These are phyloP conservation scores for Exophiala lecanii-corni DNA, from an alignment of 2,329 filamentous ascomycete species.

Conservation along the genomic window DNA sequence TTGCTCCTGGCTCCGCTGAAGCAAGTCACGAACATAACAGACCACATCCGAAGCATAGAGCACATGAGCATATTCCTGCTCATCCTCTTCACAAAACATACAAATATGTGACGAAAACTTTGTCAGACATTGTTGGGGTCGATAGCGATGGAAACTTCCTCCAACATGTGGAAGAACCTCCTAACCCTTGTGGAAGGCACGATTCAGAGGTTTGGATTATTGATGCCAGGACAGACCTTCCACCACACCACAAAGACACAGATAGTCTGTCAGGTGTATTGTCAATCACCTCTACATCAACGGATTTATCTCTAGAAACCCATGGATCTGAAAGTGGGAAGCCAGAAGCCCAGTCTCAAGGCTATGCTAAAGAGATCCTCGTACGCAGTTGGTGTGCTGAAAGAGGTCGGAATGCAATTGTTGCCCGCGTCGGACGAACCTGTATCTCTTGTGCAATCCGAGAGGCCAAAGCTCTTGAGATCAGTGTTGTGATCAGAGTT, in stretches of 20 bases:
- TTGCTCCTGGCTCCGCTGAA: slow-evolving; percentile 9
- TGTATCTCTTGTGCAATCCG: slow-evolving; percentile 38
- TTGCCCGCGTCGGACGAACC: slow-evolving; percentile 35
- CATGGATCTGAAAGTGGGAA: slow-evolving; percentile 9
- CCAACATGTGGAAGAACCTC: slow-evolving; percentile 9
- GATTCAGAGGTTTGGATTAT: slow-evolving; percentile 19
- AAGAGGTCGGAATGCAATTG: slow-evolving; percentile 38
- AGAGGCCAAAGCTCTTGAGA: slow-evolving; percentile 38
- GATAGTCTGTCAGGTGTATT: slow-evolving; percentile 5
- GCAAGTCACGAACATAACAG: slow-evolving; percentile 6
- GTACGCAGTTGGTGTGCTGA: slow-evolving; percentile 43
- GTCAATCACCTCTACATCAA: slow-evolving; percentile 10
- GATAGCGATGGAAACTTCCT: not conserved
- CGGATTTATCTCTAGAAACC: not conserved
- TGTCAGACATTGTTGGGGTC: slow-evolving; percentile 16
- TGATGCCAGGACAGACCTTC: slow-evolving; percentile 14
- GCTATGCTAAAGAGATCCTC: slow-evolving; percentile 36
- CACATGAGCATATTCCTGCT: slow-evolving; percentile 22
- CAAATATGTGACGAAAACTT: slow-evolving; percentile 19
- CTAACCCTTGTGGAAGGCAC: slow-evolving; percentile 7
- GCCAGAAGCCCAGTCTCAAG: slow-evolving; percentile 21
- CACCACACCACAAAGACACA: not conserved
- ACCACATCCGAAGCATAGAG: slow-evolving; percentile 17
- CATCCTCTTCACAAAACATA: slow-evolving; percentile 25
- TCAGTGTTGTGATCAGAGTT: slow-evolving; percentile 38